Percentiles rank a stretch among this genome's conserved stretches.
phyloP scores from a whole-genome alignment of 768 basidiomycete genomes.

The Lyophyllum decastes region DNA sequence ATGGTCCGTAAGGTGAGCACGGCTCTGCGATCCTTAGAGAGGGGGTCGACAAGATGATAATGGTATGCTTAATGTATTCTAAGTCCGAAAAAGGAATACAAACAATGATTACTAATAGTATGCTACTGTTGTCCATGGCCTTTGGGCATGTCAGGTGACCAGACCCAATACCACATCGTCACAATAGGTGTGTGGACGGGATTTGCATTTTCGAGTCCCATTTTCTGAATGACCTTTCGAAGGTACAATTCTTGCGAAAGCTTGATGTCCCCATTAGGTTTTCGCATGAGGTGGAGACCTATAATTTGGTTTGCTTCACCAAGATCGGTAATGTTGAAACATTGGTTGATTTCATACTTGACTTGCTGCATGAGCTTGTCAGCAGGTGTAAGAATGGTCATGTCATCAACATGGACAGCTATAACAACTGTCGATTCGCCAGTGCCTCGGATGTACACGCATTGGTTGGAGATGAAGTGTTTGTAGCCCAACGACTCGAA shows the following conservation, averaged over 20 bases:
- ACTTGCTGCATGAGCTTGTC: slow-evolving; percentile 10
- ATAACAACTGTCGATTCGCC: slow-evolving; percentile 15
- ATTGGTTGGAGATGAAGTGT: slow-evolving; percentile 19
- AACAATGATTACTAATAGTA: too few species aligned
- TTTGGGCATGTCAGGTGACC: too few species aligned
- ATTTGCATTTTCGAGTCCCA: slow-evolving; percentile 22
- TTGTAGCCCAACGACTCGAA: slow-evolving; percentile 19
- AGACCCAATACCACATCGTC: too few species aligned
- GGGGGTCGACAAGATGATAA: too few species aligned
- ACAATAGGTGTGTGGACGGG: slow-evolving; percentile 21
- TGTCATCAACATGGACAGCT: slow-evolving; percentile 35
- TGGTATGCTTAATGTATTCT: too few species aligned
- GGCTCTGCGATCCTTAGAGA: too few species aligned
- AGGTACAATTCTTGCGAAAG: slow-evolving; percentile 31
- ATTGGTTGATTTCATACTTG: slow-evolving; percentile 20
- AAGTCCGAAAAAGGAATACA: too few species aligned
- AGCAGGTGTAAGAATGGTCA: slow-evolving; percentile 21
- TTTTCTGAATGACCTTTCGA: slow-evolving; percentile 23
- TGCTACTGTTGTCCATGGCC: too few species aligned
- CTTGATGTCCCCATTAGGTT: slow-evolving; percentile 19
- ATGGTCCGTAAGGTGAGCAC: too few species aligned
- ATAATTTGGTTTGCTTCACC: slow-evolving; percentile 29
- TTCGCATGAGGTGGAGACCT: slow-evolving; percentile 28
- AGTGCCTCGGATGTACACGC: slow-evolving; percentile 20
- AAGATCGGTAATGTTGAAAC: slow-evolving; percentile 30